Percentiles rank a stretch among this genome's conserved stretches.
phyloP scores from a whole-genome alignment of 257 asterid species.

The Solanum chmielewskii region DNA sequence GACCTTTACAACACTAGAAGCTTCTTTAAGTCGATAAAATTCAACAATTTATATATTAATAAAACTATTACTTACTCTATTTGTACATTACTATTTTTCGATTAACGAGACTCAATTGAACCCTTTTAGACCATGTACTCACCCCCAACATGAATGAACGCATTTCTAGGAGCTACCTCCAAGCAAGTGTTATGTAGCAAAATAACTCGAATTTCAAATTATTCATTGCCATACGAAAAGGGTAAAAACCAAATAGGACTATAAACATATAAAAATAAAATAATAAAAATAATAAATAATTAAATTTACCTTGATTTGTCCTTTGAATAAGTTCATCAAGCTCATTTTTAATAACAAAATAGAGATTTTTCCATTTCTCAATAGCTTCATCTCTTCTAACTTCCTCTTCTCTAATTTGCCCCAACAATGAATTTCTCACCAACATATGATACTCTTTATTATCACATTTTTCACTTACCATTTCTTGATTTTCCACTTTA shows the following conservation, averaged over 20 bases:
- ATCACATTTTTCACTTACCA: background rate
- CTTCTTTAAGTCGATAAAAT: background rate
- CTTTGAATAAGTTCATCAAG: conserved; percentile 73
- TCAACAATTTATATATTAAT: background rate
- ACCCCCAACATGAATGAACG: background rate
- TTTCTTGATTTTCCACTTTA: background rate
- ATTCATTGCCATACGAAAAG: background rate
- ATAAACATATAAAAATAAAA: background rate
- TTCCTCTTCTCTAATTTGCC: conserved; percentile 15
- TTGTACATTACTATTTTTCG: background rate
- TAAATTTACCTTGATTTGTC: conserved; percentile 38
- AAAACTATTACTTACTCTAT: background rate
- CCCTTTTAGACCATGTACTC: too few relatives aligned
- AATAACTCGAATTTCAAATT: background rate
- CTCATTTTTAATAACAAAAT: conserved; percentile 69
- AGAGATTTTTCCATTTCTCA: conserved; percentile 84
- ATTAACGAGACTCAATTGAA: background rate
- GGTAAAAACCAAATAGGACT: background rate
- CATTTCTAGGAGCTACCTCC: background rate
- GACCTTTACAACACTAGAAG: background rate
- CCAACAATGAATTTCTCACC: background rate
- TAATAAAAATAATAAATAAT: background rate
- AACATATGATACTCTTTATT: background rate
- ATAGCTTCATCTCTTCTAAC: conserved; percentile 46
- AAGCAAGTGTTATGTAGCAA: background rate